These are phyloP conservation scores for Dactylis glomerata DNA, from an alignment of 176 grass and related monocot species.

Conservation along the genomic window DNA sequence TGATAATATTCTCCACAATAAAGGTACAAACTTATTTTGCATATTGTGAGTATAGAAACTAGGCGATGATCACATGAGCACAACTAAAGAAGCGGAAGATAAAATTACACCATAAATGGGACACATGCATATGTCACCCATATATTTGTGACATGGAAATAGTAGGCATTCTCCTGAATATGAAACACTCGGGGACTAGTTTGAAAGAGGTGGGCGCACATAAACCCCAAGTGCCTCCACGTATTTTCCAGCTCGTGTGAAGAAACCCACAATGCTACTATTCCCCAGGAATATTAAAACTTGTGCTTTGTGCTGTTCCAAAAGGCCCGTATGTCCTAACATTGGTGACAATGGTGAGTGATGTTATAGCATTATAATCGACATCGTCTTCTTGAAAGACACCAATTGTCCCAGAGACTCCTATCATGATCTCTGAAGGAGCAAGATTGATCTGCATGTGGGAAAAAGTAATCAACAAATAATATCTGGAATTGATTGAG, in stretches of 20 bases:
- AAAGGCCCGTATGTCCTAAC: background rate
- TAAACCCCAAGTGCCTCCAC: background rate
- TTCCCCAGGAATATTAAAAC: background rate
- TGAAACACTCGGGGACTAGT: background rate
- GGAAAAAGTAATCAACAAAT: background rate
- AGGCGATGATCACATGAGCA: too few relatives aligned
- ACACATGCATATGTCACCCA: too few relatives aligned
- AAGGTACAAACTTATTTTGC: too few relatives aligned
- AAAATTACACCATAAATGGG: background rate
- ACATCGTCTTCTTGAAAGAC: background rate
- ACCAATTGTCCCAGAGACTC: background rate
- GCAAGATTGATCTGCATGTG: background rate
- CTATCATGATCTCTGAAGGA: background rate
- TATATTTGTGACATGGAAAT: background rate
- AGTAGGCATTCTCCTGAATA: background rate
- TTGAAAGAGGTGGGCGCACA: background rate
- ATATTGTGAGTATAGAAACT: too few relatives aligned
- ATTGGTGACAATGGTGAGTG: background rate
- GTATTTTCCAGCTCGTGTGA: background rate
- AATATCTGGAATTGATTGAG: background rate
- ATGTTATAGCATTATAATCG: too few relatives aligned
- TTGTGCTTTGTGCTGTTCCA: background rate
- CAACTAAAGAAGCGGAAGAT: background rate
- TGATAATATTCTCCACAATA: too few relatives aligned
- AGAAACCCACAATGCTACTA: background rate